These are phyloP conservation scores for Alternaria consortialis DNA, from an alignment of 2,329 filamentous ascomycete genomes.

Conservation along the genomic window DNA sequence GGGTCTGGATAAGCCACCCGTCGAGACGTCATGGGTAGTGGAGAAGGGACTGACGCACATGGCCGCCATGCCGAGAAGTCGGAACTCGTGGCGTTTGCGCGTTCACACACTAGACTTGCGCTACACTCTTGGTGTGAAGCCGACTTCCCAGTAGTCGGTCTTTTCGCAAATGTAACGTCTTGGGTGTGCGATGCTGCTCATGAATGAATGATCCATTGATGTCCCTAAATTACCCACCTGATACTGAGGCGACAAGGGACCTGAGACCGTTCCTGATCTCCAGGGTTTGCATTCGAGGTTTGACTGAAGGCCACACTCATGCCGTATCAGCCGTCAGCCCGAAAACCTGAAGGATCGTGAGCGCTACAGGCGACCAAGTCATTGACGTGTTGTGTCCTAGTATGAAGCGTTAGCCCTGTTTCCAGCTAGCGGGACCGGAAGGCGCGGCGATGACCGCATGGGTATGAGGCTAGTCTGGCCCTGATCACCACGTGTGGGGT, in stretches of 20 bases:
- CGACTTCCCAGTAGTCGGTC: constrained; percentile 2
- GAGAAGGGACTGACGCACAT: constrained; percentile 26
- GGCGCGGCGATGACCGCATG: constrained; percentile 22
- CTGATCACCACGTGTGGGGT: constrained; percentile 17
- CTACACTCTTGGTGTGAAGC: constrained; percentile 15
- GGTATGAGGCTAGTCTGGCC: constrained; percentile 6
- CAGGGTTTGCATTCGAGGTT: not conserved
- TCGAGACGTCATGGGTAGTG: constrained; percentile 28
- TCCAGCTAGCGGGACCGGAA: constrained; percentile 14
- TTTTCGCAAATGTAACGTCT: not conserved
- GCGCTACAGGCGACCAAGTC: constrained; percentile 42
- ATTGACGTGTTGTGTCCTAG: constrained; percentile 46
- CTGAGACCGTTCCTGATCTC: not conserved
- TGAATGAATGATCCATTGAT: not conserved
- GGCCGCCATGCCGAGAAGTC: constrained; percentile 16
- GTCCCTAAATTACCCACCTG: not conserved
- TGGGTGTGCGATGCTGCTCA: not conserved
- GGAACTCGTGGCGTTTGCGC: constrained; percentile 30
- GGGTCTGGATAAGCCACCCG: constrained; percentile 19
- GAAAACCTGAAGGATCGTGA: constrained; percentile 40
- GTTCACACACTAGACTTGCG: constrained; percentile 22
- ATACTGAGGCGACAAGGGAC: constrained; percentile 6
- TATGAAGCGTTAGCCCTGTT: constrained; percentile 21
- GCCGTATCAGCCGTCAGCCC: constrained; percentile 32
- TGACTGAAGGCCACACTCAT: constrained; percentile 24